Percentiles rank a stretch among this genome's conserved stretches.
These are phyloP conservation scores for Morella rubra DNA, from an alignment of 306 rosid species.

Conservation along the genomic window DNA sequence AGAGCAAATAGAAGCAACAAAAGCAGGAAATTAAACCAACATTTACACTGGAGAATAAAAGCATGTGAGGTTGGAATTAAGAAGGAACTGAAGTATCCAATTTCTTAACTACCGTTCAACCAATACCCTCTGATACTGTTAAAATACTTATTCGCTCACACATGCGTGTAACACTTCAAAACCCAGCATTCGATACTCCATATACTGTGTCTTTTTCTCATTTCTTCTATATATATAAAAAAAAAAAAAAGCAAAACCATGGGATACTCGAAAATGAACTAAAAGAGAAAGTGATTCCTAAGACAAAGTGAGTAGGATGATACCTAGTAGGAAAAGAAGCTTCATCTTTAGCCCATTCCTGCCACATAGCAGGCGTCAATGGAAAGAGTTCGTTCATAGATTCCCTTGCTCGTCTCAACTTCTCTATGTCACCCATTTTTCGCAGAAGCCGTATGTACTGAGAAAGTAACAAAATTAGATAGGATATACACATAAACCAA, in stretches of 20 bases:
- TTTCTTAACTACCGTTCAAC: neutral
- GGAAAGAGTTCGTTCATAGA: slow-evolving; percentile 72
- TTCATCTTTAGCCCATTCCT: slow-evolving; percentile 84
- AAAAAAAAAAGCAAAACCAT: neutral
- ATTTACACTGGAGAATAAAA: neutral
- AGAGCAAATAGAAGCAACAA: neutral
- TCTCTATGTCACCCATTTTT: slow-evolving; percentile 68
- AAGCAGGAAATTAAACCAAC: slow-evolving; percentile 2
- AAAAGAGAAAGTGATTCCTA: neutral
- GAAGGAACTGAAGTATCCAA: neutral
- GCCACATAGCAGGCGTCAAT: slow-evolving; percentile 78
- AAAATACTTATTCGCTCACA: neutral
- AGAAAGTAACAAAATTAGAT: neutral
- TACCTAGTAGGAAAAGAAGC: slow-evolving; percentile 61
- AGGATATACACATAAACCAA: neutral
- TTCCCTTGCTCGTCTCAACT: slow-evolving; percentile 75
- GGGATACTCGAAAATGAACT: neutral
- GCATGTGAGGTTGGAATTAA: neutral
- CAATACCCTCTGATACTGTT: neutral
- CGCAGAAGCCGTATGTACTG: slow-evolving; percentile 73
- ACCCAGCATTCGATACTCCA: neutral
- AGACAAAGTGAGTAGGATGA: neutral
- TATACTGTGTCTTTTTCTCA: neutral
- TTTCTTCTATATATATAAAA: neutral
- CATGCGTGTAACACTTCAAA: neutral